Evolutionary conservation across 2,329 filamentous ascomycete species (phyloP), one percentile per base, ranked within the genome.

Genomic region (Ceratocystis albifundus): DNA sequence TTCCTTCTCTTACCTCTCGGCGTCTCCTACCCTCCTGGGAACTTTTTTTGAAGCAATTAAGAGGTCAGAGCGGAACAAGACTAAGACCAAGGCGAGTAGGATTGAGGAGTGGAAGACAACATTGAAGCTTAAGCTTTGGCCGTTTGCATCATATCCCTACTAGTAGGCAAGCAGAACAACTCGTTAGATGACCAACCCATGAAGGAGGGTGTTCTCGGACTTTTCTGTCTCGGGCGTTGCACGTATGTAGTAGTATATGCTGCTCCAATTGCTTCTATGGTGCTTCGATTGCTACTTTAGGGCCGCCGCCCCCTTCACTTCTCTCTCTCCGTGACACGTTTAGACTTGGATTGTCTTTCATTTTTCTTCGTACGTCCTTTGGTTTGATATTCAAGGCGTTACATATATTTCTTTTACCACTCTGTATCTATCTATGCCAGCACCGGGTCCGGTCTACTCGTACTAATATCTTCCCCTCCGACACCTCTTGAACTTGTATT

Each of bases 121-220:
- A 59, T 59, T 59, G 55, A 59, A 59, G 55, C 55, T 59, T 59
- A 59, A 59, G 55, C 55, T 59, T 59, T 59, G 55, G 55, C 55
- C 55, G 28, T 36, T 59, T 59, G 10, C 28, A 59, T 59, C 10
- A 59, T 59, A 59, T 59, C 55, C 55, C 55, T 59, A 59, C 55
- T 59, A 59, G 55, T 32, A 59, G 55, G 17, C 30, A 59, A 36
- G 55, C 2, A 41, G 36, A 41, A 10, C 25, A n/a, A 36, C 12
- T 59, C 15, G 55, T 30, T 36, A 59, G 55, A 32, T n/a, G n/a
- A n/a, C 48, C 8, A 12, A 30, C 12, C 55, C 6, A 59, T 59
- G 55, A 30, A 30, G 55, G 48, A 53, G 4, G 28, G 55, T 32
- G 30, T n/a, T 59, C 55, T 59, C 55, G 55, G 55, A 59, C 55